A percentile compares a stretch with the other conserved stretches of the same genome.
phyloP scores from a whole-genome alignment of 768 basidiomycete species.

The Hydnomerulius pinastri region DNA sequence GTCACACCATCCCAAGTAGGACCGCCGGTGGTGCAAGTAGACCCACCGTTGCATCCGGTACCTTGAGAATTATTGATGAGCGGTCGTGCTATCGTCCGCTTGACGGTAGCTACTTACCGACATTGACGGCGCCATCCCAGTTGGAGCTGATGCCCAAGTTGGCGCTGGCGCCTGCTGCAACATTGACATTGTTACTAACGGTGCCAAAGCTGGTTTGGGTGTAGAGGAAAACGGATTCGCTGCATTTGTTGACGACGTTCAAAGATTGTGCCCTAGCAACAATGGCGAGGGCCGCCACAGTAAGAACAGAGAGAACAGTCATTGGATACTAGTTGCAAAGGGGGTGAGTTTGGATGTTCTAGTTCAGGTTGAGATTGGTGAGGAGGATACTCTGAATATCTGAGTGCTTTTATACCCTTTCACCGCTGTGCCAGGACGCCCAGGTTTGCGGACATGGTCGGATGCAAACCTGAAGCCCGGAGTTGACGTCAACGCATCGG shows the following conservation, averaged over 20 bases:
- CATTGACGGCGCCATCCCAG: slow-evolving; percentile 34
- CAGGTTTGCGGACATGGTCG: no score
- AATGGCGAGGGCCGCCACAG: slow-evolving; percentile 20
- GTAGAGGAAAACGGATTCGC: slow-evolving; percentile 28
- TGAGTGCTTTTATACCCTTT: no score
- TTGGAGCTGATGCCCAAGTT: slow-evolving; percentile 33
- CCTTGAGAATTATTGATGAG: slow-evolving; percentile 20
- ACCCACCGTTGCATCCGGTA: slow-evolving; percentile 27
- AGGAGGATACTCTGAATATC: no score
- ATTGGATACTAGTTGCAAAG: slow-evolving; percentile 16
- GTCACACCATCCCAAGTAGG: slow-evolving; percentile 32
- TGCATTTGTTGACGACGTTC: slow-evolving; percentile 28
- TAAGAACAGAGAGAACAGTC: slow-evolving; percentile 19
- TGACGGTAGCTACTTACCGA: slow-evolving; percentile 18
- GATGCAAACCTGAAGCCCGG: no score
- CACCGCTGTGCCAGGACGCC: no score
- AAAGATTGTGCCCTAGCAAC: slow-evolving; percentile 29
- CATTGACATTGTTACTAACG: slow-evolving; percentile 27
- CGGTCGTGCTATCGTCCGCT: no score
- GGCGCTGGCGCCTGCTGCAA: slow-evolving; percentile 21
- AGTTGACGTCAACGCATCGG: no score
- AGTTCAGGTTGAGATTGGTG: slow-evolving; percentile 10
- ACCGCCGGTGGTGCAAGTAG: slow-evolving; percentile 31
- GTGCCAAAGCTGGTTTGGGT: slow-evolving; percentile 32
- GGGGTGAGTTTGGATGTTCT: background rate